phyloP scores from a whole-genome alignment of 2,329 filamentous ascomycete species.

The Claviceps africana region DNA sequence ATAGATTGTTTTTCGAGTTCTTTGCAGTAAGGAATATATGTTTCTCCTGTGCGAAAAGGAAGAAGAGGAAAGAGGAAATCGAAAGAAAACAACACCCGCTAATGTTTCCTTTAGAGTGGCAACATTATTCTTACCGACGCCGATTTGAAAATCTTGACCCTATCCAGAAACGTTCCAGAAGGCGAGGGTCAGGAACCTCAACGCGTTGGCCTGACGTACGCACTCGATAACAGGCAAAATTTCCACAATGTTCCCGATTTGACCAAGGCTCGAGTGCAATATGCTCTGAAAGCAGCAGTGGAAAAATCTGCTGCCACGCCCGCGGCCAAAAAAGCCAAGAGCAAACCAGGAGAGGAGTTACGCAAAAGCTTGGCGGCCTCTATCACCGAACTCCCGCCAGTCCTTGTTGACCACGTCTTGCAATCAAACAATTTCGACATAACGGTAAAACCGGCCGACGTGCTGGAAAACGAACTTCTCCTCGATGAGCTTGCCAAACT shows the following conservation, averaged over 20 bases:
- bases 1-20: constrained; percentile 83
- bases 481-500: constrained; percentile 54
- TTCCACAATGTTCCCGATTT: constrained; percentile 60
- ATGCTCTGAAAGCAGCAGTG: constrained; percentile 53
- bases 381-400: constrained; percentile 78
- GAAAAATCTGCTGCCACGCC: constrained; percentile 38
- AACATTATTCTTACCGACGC: constrained; percentile 88
- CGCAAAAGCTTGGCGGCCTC: constrained; percentile 69
- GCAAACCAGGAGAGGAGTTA: constrained; percentile 60
- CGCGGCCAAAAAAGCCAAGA: constrained; percentile 50
- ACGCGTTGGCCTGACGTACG: constrained; percentile 63
- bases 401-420: constrained; percentile 77
- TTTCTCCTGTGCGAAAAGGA: background rate
- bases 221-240: constrained; percentile 71
- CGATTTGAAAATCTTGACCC: constrained; percentile 65
- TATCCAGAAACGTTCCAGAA: constrained; percentile 68
- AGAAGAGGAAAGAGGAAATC: background rate
- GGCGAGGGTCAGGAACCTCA: constrained; percentile 76
- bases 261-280: constrained; percentile 56
- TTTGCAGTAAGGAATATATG: constrained; percentile 44
- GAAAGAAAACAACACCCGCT: too few species aligned
- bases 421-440: constrained; percentile 56
- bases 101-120: constrained; percentile 41
- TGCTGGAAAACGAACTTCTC: constrained; percentile 51
- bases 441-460: constrained; percentile 49